Base-by-base conservation (phyloP, 495 filamentous ascomycete species). In the Neurospora sp. region DNA sequence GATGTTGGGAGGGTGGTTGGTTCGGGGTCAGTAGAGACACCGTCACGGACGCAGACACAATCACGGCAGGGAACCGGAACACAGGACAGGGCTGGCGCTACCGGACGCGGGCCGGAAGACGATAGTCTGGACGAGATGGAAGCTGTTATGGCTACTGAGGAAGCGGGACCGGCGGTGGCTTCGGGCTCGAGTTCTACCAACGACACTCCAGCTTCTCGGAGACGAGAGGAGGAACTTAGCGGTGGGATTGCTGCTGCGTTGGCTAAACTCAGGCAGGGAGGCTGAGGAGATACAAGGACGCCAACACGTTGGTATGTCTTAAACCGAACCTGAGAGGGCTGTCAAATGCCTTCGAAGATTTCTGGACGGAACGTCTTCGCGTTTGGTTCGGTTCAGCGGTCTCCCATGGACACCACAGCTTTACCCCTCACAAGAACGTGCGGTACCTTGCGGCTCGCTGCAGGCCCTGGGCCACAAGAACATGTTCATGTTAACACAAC, bases 201-300 rank as follows among this genome's bases (percentile, higher is more conserved):
- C 71, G n/a, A 71, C 75, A 70, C 72, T 74, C 48, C 72, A 77
- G 71, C 78, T 79, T 24, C 78, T 83, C 21, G 82, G 79, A 71
- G 66, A 72, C 39, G 71, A 78, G 81, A 82, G 24, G 78, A 84
- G 48, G 77, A 82, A n/a, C 79, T 89, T 24, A 85, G 83, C 70
- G 86, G 82, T 37, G 87, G 87, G 2, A 78, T 89, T 69, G 86
- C 87, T 42, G 85, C 86, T 38, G 87, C 86, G 19, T 72, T 89
- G 66, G 87, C 86, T 15, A 85, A 81, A 59, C 79, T 89, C 4
- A 82, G 87, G 71, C 78, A 86, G 7, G 83, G 81, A 31, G 82
- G 83, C 31, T 84, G 54, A 66, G 24, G 13, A 59, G 3, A 6
- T 24, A 31, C 5, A 2, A 31, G 31, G 10, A 1, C 8, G 8